A percentile compares a stretch with the other conserved stretches of the same genome.
phyloP scores from a whole-genome alignment of 768 basidiomycete genomes.

The Suillus spraguei region DNA sequence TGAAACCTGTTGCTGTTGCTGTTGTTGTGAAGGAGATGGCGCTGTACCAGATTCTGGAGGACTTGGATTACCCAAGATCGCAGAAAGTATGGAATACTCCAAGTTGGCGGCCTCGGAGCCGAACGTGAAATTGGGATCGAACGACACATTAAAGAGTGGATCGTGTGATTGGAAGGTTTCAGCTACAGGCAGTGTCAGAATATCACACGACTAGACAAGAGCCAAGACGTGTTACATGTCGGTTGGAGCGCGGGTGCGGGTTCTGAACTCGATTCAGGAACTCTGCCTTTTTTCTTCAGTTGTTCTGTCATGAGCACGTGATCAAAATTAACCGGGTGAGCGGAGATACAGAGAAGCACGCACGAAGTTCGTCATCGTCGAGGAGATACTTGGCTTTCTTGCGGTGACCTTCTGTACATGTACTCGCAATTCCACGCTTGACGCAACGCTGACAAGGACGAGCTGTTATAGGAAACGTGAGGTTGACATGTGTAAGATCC shows the following conservation, averaged over 20 bases:
- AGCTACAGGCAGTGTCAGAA: constrained; percentile 34
- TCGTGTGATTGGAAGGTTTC: constrained; percentile 58
- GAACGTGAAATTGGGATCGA: constrained; percentile 67
- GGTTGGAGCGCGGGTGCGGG: constrained; percentile 28
- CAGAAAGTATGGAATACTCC: constrained; percentile 93
- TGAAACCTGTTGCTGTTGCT: constrained; percentile 17
- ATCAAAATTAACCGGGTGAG: constrained; percentile 17
- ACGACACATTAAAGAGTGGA: constrained; percentile 56
- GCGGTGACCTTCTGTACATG: constrained; percentile 91
- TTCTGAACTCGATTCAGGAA: constrained; percentile 34
- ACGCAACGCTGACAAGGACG: constrained; percentile 96
- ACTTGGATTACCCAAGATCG: constrained; percentile 83
- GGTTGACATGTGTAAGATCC: constrained; percentile 16
- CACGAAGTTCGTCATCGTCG: constrained; percentile 92
- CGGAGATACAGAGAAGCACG: constrained; percentile 24
- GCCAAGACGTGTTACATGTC: constrained; percentile 30
- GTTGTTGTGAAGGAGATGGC: constrained; percentile 32
- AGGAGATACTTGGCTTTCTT: constrained; percentile 98
- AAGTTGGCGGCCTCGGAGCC: constrained; percentile 91
- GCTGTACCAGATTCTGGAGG: constrained; percentile 37
- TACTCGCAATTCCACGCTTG: constrained; percentile 87
- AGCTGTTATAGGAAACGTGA: constrained; percentile 49
- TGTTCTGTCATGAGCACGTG: constrained; percentile 40
- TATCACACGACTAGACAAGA: constrained; percentile 8
- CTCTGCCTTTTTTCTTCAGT: constrained; percentile 31